Percentiles rank a stretch among this genome's conserved stretches.
phyloP scores from a whole-genome alignment of 192 early-diverging fungal species.

The Coemansia sp. region DNA sequence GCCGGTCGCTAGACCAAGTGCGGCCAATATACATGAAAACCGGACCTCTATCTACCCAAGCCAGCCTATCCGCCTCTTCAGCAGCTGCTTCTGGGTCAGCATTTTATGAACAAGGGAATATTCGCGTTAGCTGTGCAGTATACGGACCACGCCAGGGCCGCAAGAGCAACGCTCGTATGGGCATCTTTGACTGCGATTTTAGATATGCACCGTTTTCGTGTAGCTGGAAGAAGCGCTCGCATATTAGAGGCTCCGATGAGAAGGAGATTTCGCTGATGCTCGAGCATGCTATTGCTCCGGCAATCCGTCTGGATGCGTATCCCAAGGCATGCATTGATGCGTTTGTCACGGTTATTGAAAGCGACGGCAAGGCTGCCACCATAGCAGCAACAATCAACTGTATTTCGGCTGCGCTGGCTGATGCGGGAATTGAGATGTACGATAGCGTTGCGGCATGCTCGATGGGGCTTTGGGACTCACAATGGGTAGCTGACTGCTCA shows the following conservation, averaged over 20 bases:
- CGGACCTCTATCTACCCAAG: constrained; percentile 28
- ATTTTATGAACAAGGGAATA: constrained; percentile 53
- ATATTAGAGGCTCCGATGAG: constrained; percentile 42
- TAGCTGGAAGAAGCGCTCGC: constrained; percentile 43
- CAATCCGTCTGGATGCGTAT: constrained; percentile 52
- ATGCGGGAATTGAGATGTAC: constrained; percentile 55
- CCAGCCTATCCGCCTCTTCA: constrained; percentile 12
- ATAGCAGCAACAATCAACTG: constrained; percentile 53
- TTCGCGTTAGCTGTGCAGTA: constrained; percentile 53
- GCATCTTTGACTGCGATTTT: constrained; percentile 50
- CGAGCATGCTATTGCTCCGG: constrained; percentile 47
- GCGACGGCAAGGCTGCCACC: constrained; percentile 53
- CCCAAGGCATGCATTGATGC: constrained; percentile 53
- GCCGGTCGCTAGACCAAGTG: constrained; percentile 34
- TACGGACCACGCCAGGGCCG: constrained; percentile 51
- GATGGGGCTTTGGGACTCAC: constrained; percentile 23
- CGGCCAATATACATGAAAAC: constrained; percentile 51
- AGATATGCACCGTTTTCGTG: constrained; percentile 52
- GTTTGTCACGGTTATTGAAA: constrained; percentile 54
- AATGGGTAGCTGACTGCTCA: constrained; percentile 43
- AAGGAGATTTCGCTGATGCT: constrained; percentile 49
- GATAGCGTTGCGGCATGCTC: constrained; percentile 54
- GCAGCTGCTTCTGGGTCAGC: constrained; percentile 47
- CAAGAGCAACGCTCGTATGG: constrained; percentile 41
- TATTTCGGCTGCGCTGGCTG: constrained; percentile 51